A percentile compares a stretch with the other conserved stretches of the same genome.
Evolutionary conservation across 176 grass and related monocot species (phyloP).

Genomic region (Oryza coarctata): DNA sequence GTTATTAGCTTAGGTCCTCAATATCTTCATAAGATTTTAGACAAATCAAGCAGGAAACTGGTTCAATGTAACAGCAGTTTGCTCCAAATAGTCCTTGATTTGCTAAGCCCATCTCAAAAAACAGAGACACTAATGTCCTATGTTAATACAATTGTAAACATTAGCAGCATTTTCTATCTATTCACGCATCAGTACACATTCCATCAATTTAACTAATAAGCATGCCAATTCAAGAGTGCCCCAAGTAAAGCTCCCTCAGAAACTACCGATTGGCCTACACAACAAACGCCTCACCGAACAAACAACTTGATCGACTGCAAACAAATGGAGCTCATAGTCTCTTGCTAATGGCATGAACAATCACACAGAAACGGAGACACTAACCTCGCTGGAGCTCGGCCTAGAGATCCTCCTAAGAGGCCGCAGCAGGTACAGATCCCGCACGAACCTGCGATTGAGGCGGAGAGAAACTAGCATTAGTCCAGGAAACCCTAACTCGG

Average conservation of each 20-base stretch:
- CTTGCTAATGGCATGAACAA: not conserved
- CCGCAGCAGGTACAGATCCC: constrained; percentile 59
- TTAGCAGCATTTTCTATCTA: constrained; percentile 28
- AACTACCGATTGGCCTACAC: not conserved
- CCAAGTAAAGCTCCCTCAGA: not conserved
- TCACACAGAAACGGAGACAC: not conserved
- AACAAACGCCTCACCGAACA: not conserved
- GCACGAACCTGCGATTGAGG: constrained; percentile 52
- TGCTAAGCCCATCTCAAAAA: not conserved
- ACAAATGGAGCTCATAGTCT: not conserved
- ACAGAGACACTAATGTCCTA: not conserved
- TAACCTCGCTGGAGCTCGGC: constrained; percentile 62
- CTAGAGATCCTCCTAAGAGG: constrained; percentile 50
- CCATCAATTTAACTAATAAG: constrained; percentile 17
- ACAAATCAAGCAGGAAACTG: not conserved
- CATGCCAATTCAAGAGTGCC: not conserved
- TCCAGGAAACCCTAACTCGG: constrained; percentile 23
- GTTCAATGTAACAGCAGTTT: constrained; percentile 1
- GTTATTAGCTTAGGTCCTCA: not conserved
- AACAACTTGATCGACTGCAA: not conserved
- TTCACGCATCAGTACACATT: not conserved
- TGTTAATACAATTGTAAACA: not conserved
- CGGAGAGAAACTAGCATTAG: constrained; percentile 17
- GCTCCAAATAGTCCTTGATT: constrained; percentile 13
- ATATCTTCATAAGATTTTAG: not conserved